Base-by-base conservation (phyloP, 2,329 filamentous ascomycete genomes). In the Talaromyces sp. region DNA sequence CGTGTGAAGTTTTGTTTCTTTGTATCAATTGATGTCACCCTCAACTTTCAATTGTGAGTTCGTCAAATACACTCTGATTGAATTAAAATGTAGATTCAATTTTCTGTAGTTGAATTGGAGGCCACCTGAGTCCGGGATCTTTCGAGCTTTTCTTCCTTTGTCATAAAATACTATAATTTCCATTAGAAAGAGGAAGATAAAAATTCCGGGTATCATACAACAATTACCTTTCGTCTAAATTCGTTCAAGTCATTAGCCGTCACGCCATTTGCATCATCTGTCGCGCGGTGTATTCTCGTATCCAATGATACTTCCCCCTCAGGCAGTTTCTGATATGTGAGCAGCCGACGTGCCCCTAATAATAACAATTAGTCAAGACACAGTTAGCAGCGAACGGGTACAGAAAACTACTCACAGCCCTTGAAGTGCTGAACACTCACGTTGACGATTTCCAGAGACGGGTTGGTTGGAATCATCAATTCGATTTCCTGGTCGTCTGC, bases 341-440 rank as follows among this genome's bases (percentile, higher is more conserved):
- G 88, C 38, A 99, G 80, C 65, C 91, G 84, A 62, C 94, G 85
- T 21, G 92, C 94, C 94, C 92, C 89, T 92, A 54, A 58, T 8
- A 14, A 60, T 29, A 5, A 48, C 31, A 24, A 29, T 55, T 17
- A 55, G 52, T 55, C n/a, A 1, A 24, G 32, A 29, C 27, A 11
- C 14, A 48, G 21, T n/a, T 54, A 24, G 26, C n/a, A 10, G 29
- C 19, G n/a, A 8, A n/a, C 7, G 9, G 11, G n/a, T n/a, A 7
- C 2, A 35, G 1, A n/a, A 27, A 7, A 5, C 68, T 79, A 74
- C 75, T 64, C 48, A 91, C 91, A 99, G 75, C 90, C 94, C 70
- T 91, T 93, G 72, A 99, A 99, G 0, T 84, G 81, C 72, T 99
- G 94, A 7, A 90, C 85, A 70, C 92, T 96, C 31, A 92, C 84